Conservation (phyloP, 257 asterid genomes). For the Nicotiana benthamiana region DNA sequence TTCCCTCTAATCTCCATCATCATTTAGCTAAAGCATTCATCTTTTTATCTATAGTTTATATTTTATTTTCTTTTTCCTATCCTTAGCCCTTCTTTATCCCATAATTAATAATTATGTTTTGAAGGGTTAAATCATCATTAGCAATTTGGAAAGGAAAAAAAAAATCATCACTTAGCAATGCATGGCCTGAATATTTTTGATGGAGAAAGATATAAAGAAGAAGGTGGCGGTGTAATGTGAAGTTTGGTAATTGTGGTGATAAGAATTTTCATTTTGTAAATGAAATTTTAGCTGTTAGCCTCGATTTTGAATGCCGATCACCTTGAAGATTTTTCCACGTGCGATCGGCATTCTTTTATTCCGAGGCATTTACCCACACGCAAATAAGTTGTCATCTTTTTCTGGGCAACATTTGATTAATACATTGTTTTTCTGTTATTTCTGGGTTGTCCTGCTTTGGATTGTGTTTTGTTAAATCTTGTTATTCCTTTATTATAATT, state of each 20-base stretch:
- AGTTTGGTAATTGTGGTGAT: constrained; percentile 14
- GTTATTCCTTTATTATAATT: constrained; percentile 3
- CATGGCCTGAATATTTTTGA: background rate
- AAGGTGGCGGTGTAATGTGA: constrained; percentile 15
- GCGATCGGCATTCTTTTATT: constrained; percentile 30
- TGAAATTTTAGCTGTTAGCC: background rate
- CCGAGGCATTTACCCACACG: constrained; percentile 26
- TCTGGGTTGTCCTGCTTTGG: constrained; percentile 8
- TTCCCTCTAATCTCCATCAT: background rate
- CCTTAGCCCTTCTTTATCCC: background rate
- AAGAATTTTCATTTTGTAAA: constrained; percentile 14
- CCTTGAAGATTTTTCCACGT: constrained; percentile 10
- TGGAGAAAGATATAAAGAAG: background rate
- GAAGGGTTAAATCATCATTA: background rate
- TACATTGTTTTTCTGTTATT: constrained; percentile 1
- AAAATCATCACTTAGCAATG: background rate
- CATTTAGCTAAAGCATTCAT: background rate
- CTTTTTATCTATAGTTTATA: background rate
- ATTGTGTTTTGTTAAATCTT: constrained; percentile 10
- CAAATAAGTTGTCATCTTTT: background rate
- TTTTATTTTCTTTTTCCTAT: background rate
- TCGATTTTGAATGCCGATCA: constrained; percentile 33
- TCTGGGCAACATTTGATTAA: constrained; percentile 12
- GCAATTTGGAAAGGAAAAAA: background rate
- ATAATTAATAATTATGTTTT: background rate